Conservation (phyloP, 1,139 yeast genomes). For the Ogataea hybrid region DNA sequence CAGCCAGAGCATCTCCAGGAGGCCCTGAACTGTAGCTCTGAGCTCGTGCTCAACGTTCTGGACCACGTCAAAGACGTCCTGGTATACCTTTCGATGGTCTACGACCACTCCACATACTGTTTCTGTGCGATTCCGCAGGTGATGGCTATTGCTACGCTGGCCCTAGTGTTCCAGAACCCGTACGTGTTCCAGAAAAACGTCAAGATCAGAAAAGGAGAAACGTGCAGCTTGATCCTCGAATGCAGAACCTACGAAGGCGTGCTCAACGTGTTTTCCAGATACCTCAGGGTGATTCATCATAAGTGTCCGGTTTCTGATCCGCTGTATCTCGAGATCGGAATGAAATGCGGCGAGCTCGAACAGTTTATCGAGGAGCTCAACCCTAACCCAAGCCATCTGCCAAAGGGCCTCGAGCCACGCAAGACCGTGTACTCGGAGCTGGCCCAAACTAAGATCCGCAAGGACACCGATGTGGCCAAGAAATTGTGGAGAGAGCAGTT, state of each 20-base stretch:
- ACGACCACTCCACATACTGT: slow-evolving; percentile 80
- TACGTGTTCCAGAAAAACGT: slow-evolving; percentile 67
- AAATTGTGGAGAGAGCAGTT: slow-evolving; percentile 20
- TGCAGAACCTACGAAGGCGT: slow-evolving; percentile 78
- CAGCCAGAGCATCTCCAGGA: slow-evolving; percentile 43
- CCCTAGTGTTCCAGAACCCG: slow-evolving; percentile 80
- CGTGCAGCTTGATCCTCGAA: slow-evolving; percentile 71
- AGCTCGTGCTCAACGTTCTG: slow-evolving; percentile 77
- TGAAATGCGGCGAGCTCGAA: slow-evolving; percentile 83
- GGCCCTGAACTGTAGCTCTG: slow-evolving; percentile 77
- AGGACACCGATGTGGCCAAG: slow-evolving; percentile 18
- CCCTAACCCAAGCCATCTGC: slow-evolving; percentile 48
- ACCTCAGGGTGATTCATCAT: slow-evolving; percentile 74
- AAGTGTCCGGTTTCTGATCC: slow-evolving; percentile 81
- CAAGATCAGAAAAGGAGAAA: slow-evolving; percentile 91
- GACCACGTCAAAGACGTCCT: slow-evolving; percentile 76
- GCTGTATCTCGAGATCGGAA: slow-evolving; percentile 79
- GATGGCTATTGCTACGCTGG: slow-evolving; percentile 95
- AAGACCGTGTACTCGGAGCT: slow-evolving; percentile 38
- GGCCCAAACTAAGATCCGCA: slow-evolving; percentile 31
- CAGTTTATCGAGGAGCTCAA: slow-evolving; percentile 77
- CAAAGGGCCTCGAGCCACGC: slow-evolving; percentile 41
- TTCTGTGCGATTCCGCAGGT: slow-evolving; percentile 98
- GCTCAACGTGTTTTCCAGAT: slow-evolving; percentile 68
- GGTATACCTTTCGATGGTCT: slow-evolving; percentile 69